phyloP scores from a whole-genome alignment of 1,284 basidiomycete genomes.

The Ceratobasidium sp. region DNA sequence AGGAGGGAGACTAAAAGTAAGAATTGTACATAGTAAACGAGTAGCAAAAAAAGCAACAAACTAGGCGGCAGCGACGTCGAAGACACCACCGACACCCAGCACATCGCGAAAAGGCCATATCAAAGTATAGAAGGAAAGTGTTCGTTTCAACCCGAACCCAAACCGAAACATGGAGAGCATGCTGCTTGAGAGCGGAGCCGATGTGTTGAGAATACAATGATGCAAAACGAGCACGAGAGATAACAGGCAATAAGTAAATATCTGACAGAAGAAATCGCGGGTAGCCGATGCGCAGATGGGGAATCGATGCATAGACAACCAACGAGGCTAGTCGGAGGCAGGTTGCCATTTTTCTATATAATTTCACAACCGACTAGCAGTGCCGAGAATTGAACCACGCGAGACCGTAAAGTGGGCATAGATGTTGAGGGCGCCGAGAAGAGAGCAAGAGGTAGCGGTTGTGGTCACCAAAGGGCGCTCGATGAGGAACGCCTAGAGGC shows the following conservation, averaged over 20 bases:
- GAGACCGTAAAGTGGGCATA: slow-evolving; percentile 22
- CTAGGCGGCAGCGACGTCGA: not conserved
- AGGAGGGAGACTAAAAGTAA: slow-evolving; percentile 1
- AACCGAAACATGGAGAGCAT: slow-evolving; percentile 40
- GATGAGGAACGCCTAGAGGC: not conserved
- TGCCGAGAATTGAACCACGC: slow-evolving; percentile 30
- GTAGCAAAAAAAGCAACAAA: slow-evolving; percentile 6
- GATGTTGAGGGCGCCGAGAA: not conserved
- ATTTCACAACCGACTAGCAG: slow-evolving; percentile 37
- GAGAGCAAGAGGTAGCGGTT: too few relatives aligned
- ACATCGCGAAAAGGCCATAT: slow-evolving; percentile 16
- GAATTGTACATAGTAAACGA: slow-evolving; percentile 25
- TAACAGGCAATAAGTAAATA: slow-evolving; percentile 41
- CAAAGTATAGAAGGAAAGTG: slow-evolving; percentile 35
- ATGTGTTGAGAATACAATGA: slow-evolving; percentile 41
- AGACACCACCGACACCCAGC: not conserved
- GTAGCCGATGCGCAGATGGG: slow-evolving; percentile 12
- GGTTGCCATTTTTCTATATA: slow-evolving; percentile 35
- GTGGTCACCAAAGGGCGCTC: not conserved
- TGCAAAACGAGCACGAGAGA: slow-evolving; percentile 40
- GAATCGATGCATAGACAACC: slow-evolving; percentile 31
- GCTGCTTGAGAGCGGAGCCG: slow-evolving; percentile 39
- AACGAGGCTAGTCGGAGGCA: slow-evolving; percentile 22
- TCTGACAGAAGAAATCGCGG: slow-evolving; percentile 11
- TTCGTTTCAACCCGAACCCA: slow-evolving; percentile 41